phyloP scores from a whole-genome alignment of 2,329 filamentous ascomycete genomes.

The Stagonosporopsis vannaccii region DNA sequence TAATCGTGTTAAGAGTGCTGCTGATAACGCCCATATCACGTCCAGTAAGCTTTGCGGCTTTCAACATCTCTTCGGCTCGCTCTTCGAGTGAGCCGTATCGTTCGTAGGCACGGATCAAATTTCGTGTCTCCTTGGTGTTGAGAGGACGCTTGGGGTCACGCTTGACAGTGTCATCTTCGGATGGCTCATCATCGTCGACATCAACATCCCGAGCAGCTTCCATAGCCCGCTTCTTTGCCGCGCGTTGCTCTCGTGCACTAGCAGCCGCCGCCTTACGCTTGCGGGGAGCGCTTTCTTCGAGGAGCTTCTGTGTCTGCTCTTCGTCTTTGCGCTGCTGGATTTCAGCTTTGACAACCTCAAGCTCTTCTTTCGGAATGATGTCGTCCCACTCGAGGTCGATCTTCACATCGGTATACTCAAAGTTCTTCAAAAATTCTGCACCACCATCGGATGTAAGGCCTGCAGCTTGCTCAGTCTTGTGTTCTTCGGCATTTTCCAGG shows the following conservation, averaged over 20 bases:
- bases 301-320: slow-evolving; percentile 79
- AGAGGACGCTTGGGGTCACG: slow-evolving; percentile 87
- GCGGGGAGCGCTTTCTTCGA: slow-evolving; percentile 85
- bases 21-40: slow-evolving; percentile 83
- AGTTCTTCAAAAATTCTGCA: slow-evolving; percentile 89
- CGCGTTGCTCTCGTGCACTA: slow-evolving; percentile 69
- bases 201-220: slow-evolving; percentile 69
- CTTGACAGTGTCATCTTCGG: slow-evolving; percentile 59
- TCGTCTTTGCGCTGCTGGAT: slow-evolving; percentile 86
- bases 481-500: slow-evolving; percentile 94
- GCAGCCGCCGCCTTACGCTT: slow-evolving; percentile 69
- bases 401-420: slow-evolving; percentile 97
- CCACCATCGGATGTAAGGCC: slow-evolving; percentile 95
- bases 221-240: slow-evolving; percentile 72
- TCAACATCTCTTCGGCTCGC: slow-evolving; percentile 83
- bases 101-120: slow-evolving; percentile 88
- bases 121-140: slow-evolving; percentile 89
- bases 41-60: slow-evolving; percentile 82
- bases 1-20: slow-evolving; percentile 77
- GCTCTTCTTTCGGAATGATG: slow-evolving; percentile 92
- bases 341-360: slow-evolving; percentile 87
- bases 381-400: slow-evolving; percentile 97
- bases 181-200: slow-evolving; percentile 64
- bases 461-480: slow-evolving; percentile 93
- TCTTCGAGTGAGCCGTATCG: slow-evolving; percentile 91